phyloP scores from a whole-genome alignment of 73 alveolate species.

The Urostyla sp. region DNA sequence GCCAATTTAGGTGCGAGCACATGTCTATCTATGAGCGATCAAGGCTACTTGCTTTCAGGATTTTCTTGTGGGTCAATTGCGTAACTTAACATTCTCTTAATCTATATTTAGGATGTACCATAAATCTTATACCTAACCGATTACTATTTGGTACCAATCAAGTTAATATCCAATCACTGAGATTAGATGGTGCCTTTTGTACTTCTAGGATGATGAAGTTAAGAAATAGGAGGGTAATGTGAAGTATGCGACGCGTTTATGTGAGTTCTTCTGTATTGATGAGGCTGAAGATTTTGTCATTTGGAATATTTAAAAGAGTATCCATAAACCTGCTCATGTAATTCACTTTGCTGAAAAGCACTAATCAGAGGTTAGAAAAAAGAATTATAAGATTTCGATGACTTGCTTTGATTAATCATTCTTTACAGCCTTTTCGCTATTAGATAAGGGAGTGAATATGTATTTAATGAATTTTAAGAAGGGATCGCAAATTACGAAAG shows the following conservation, averaged over 20 bases:
- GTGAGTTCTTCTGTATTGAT: constrained; percentile 77
- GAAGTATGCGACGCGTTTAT: constrained; percentile 61
- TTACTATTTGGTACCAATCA: constrained; percentile 68
- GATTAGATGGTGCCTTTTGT: constrained; percentile 71
- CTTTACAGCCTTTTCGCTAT: constrained; percentile 64
- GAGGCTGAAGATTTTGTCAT: constrained; percentile 58
- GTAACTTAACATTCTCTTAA: constrained; percentile 13
- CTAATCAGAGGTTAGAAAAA: not conserved
- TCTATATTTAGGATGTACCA: constrained; percentile 30
- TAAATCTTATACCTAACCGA: constrained; percentile 52
- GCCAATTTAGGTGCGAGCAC: constrained; percentile 48
- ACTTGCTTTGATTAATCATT: constrained; percentile 67
- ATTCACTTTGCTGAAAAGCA: constrained; percentile 74
- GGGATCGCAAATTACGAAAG: constrained; percentile 63
- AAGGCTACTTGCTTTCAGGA: constrained; percentile 65
- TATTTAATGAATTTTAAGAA: constrained; percentile 71
- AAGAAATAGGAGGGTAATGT: constrained; percentile 33
- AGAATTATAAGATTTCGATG: constrained; percentile 7
- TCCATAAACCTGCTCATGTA: constrained; percentile 67
- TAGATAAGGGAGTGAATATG: constrained; percentile 37
- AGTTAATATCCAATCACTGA: constrained; percentile 49
- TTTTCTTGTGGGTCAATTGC: constrained; percentile 74
- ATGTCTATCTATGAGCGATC: constrained; percentile 64
- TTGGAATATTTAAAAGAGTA: constrained; percentile 65
- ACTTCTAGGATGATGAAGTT: constrained; percentile 58